phyloP scores from a whole-genome alignment of 2,329 filamentous ascomycete species.

The Penicillium sp. region DNA sequence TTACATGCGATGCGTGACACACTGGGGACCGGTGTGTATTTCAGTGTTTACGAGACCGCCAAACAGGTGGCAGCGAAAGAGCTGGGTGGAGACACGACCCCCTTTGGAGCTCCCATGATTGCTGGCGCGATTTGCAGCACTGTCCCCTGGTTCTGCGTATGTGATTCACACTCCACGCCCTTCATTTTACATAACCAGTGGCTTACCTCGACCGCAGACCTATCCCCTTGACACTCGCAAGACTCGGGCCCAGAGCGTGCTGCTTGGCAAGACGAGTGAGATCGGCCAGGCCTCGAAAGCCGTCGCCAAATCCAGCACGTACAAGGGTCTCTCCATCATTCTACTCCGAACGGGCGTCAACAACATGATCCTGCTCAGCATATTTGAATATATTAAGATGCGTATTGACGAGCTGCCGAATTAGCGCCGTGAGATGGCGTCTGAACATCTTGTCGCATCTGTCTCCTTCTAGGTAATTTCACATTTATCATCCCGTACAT shows the following conservation, averaged over 20 bases:
- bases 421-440: slow-evolving; percentile 5
- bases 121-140: slow-evolving; percentile 50
- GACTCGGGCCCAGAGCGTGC: slow-evolving; percentile 50
- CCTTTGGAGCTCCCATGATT: slow-evolving; percentile 46
- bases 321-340: slow-evolving; percentile 51
- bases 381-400: slow-evolving; percentile 49
- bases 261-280: slow-evolving; percentile 45
- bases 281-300: slow-evolving; percentile 43
- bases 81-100: slow-evolving; percentile 44
- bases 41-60: slow-evolving; percentile 50
- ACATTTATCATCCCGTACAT: slow-evolving; percentile 20
- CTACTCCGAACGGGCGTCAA: slow-evolving; percentile 49
- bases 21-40: slow-evolving; percentile 49
- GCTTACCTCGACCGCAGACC: slow-evolving; percentile 35
- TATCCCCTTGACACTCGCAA: slow-evolving; percentile 52
- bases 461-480: not conserved
- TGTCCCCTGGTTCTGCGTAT: slow-evolving; percentile 50
- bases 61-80: slow-evolving; percentile 49
- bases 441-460: slow-evolving; percentile 1
- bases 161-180: slow-evolving; percentile 14
- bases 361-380: slow-evolving; percentile 51
- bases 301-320: slow-evolving; percentile 47
- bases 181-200: not conserved
- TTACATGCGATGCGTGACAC: slow-evolving; percentile 49
- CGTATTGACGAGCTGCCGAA: slow-evolving; percentile 43